Conservation (phyloP, 306 rosid species). For the Sophora flavescens region DNA sequence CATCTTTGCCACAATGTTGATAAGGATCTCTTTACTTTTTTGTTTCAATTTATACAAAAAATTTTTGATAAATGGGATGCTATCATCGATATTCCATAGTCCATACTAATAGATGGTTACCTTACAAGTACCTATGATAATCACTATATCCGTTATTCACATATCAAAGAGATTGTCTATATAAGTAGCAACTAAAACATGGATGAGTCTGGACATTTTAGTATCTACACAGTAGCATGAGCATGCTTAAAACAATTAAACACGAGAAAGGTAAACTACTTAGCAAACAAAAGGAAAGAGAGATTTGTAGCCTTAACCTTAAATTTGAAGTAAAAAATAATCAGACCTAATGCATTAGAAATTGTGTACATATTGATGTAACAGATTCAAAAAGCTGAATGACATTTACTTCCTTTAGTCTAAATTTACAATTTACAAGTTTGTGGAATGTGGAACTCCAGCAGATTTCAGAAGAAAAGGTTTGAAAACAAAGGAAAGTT, state of each 20-base stretch:
- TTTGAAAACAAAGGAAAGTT: neutral
- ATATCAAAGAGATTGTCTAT: constrained; percentile 1
- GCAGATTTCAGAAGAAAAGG: neutral
- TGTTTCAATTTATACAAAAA: too few species aligned
- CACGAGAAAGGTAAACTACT: neutral
- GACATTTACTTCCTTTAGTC: neutral
- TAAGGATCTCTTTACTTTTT: neutral
- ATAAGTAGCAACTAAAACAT: constrained; percentile 24
- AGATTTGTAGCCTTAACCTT: constrained; percentile 5
- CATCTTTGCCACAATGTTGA: neutral
- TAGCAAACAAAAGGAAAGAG: neutral
- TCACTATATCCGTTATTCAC: neutral
- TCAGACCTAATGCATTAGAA: constrained; percentile 9
- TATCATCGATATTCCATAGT: neutral
- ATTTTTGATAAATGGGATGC: constrained; percentile 5
- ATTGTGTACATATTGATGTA: constrained; percentile 1
- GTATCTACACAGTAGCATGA: neutral
- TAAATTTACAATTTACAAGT: constrained; percentile 15
- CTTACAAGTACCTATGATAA: neutral
- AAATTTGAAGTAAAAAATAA: constrained; percentile 6
- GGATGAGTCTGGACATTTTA: neutral
- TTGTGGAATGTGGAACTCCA: constrained; percentile 33
- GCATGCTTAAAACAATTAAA: neutral
- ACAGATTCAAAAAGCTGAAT: constrained; percentile 27
- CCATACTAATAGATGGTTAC: neutral